A percentile compares a stretch with the other conserved stretches of the same genome.
phyloP scores from a whole-genome alignment of 805 yeast genomes.

The Suhomyces sp. region DNA sequence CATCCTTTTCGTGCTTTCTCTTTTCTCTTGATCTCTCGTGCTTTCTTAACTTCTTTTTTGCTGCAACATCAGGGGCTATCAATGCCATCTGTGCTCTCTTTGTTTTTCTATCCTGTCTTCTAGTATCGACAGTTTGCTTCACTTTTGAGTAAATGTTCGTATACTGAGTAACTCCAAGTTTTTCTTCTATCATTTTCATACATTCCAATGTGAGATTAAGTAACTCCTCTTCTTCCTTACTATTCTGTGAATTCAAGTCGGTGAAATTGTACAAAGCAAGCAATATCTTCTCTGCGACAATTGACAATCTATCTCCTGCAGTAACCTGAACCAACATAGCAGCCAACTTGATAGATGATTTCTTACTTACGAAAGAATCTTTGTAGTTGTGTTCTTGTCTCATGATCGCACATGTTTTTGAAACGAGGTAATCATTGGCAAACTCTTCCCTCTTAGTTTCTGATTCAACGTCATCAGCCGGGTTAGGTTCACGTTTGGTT shows the following conservation, averaged over 20 bases:
- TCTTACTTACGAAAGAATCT: slow-evolving; percentile 59
- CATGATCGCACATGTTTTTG: slow-evolving; percentile 60
- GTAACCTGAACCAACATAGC: slow-evolving; percentile 63
- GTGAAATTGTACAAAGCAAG: slow-evolving; percentile 52
- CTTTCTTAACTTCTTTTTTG: slow-evolving; percentile 71
- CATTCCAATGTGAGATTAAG: slow-evolving; percentile 60
- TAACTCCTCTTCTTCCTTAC: slow-evolving; percentile 53
- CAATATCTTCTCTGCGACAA: slow-evolving; percentile 49
- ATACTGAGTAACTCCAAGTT: slow-evolving; percentile 71
- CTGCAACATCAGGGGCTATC: slow-evolving; percentile 78
- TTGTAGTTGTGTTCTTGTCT: slow-evolving; percentile 61
- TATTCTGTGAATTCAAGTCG: slow-evolving; percentile 36
- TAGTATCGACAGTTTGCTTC: slow-evolving; percentile 53
- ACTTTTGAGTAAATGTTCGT: slow-evolving; percentile 61
- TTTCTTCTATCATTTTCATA: slow-evolving; percentile 60
- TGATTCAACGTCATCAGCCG: slow-evolving; percentile 19
- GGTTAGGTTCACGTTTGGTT: slow-evolving; percentile 30
- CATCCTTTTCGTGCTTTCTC: slow-evolving; percentile 73
- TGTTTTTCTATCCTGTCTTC: slow-evolving; percentile 74
- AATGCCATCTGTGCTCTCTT: slow-evolving; percentile 75
- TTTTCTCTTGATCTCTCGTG: slow-evolving; percentile 75
- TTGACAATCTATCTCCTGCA: slow-evolving; percentile 37
- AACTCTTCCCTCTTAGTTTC: slow-evolving; percentile 14
- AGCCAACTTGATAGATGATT: slow-evolving; percentile 63
- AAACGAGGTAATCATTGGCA: slow-evolving; percentile 61